Percentiles rank a stretch among this genome's conserved stretches.
phyloP scores from a whole-genome alignment of 1,139 yeast genomes.

The Arxiozyma telluris region DNA sequence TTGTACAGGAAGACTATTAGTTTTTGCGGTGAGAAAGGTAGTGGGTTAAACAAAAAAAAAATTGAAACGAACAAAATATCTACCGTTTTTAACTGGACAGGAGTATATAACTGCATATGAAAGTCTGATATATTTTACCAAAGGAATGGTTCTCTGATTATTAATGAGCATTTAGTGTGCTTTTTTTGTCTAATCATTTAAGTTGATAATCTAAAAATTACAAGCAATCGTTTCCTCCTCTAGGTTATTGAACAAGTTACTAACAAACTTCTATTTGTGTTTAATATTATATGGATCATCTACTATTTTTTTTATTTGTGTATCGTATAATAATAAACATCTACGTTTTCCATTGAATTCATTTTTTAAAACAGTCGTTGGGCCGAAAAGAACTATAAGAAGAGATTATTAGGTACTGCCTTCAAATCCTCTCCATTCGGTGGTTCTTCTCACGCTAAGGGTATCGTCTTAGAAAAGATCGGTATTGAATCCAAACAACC shows the following conservation, averaged over 20 bases:
- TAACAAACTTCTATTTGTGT: not conserved
- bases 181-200: no score
- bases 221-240: not conserved
- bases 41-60: no score
- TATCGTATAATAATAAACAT: not conserved
- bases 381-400: slow-evolving; percentile 98
- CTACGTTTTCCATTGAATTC: not conserved
- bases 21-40: no score
- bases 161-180: not conserved
- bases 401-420: slow-evolving; percentile 98
- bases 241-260: not conserved
- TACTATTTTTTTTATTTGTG: not conserved
- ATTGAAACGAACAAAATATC: no score
- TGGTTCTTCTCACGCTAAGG: slow-evolving; percentile 99
- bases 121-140: no score
- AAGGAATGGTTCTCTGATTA: no score
- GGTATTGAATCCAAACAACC: slow-evolving; percentile 99
- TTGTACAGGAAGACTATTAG: no score
- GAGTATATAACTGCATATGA: no score
- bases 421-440: slow-evolving; percentile 99
- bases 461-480: slow-evolving; percentile 98
- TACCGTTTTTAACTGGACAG: no score
- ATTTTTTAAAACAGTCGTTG: slow-evolving; percentile 51
- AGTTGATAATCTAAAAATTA: not conserved
- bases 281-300: not conserved